These are phyloP conservation scores for Talaromyces stipitatus DNA, from an alignment of 495 filamentous ascomycete genomes.

Conservation along the genomic window DNA sequence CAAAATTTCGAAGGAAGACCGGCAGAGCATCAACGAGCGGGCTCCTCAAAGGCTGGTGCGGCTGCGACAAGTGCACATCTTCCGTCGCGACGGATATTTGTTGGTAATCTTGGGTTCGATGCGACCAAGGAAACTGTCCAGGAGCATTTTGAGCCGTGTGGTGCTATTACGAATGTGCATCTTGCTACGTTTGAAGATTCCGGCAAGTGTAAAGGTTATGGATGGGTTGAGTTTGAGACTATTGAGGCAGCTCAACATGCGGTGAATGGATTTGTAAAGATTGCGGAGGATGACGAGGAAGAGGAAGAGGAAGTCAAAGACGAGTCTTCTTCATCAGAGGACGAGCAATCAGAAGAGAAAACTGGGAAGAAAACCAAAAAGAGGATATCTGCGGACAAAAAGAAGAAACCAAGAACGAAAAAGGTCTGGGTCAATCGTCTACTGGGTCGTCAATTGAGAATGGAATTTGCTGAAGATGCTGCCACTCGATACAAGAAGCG, in stretches of 20 bases:
- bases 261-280: slow-evolving; percentile 69
- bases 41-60: slow-evolving; percentile 13
- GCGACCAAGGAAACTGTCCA: slow-evolving; percentile 71
- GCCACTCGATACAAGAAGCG: slow-evolving; percentile 84
- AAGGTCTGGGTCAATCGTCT: slow-evolving; percentile 81
- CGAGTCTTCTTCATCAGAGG: slow-evolving; percentile 21
- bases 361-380: slow-evolving; percentile 41
- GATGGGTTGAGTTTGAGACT: slow-evolving; percentile 85
- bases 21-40: slow-evolving; percentile 44
- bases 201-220: slow-evolving; percentile 97
- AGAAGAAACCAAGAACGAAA: slow-evolving; percentile 52
- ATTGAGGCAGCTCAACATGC: slow-evolving; percentile 66
- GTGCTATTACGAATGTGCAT: slow-evolving; percentile 68
- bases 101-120: slow-evolving; percentile 86
- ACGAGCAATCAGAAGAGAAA: slow-evolving; percentile 15
- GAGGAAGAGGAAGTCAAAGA: slow-evolving; percentile 39
- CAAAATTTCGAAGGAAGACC: slow-evolving; percentile 79
- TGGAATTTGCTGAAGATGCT: slow-evolving; percentile 91
- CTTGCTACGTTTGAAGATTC: slow-evolving; percentile 93
- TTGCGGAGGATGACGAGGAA: slow-evolving; percentile 55
- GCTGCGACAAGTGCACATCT: slow-evolving; percentile 42
- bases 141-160: slow-evolving; percentile 75
- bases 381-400: slow-evolving; percentile 14
- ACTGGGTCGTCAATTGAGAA: slow-evolving; percentile 67
- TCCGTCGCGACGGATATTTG: slow-evolving; percentile 73